Percentiles rank a stretch among this genome's conserved stretches.
These are phyloP conservation scores for Yamadazyma mexicana DNA, from an alignment of 1,139 yeast genomes.

Conservation along the genomic window DNA sequence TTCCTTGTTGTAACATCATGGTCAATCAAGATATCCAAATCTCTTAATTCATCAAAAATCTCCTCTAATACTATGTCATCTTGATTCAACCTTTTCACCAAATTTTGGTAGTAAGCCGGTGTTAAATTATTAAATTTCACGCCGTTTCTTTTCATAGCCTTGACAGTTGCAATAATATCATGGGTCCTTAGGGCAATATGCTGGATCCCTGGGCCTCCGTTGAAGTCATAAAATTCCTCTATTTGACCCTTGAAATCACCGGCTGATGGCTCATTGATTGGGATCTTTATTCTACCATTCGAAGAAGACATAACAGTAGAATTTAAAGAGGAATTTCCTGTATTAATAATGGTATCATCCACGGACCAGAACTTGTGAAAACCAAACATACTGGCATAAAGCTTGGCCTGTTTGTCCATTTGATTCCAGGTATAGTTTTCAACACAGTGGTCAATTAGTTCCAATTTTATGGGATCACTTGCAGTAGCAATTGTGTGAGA, in stretches of 20 bases:
- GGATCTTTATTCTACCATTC: slow-evolving; percentile 70
- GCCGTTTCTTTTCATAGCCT: slow-evolving; percentile 55
- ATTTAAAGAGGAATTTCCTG: slow-evolving; percentile 65
- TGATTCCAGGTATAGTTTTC: slow-evolving; percentile 74
- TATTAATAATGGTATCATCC: slow-evolving; percentile 70
- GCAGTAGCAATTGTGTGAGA: no score
- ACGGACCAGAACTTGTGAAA: slow-evolving; percentile 84
- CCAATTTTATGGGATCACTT: slow-evolving; percentile 20
- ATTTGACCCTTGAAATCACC: slow-evolving; percentile 71
- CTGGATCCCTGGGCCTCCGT: slow-evolving; percentile 82
- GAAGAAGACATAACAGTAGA: slow-evolving; percentile 77
- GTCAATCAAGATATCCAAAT: slow-evolving; percentile 64
- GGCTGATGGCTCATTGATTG: slow-evolving; percentile 79
- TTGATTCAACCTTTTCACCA: slow-evolving; percentile 41
- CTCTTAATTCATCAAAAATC: slow-evolving; percentile 37
- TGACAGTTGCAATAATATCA: slow-evolving; percentile 60
- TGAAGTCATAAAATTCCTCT: slow-evolving; percentile 74
- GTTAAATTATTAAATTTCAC: slow-evolving; percentile 69
- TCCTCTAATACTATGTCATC: slow-evolving; percentile 47
- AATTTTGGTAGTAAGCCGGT: slow-evolving; percentile 50
- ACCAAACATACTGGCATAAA: slow-evolving; percentile 64
- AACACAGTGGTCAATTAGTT: slow-evolving; percentile 71
- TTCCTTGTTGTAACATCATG: slow-evolving; percentile 55
- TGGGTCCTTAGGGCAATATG: slow-evolving; percentile 71
- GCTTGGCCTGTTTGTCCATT: slow-evolving; percentile 57